phyloP scores from a whole-genome alignment of 2,329 filamentous ascomycete genomes.

The Colletotrichum kahawae region DNA sequence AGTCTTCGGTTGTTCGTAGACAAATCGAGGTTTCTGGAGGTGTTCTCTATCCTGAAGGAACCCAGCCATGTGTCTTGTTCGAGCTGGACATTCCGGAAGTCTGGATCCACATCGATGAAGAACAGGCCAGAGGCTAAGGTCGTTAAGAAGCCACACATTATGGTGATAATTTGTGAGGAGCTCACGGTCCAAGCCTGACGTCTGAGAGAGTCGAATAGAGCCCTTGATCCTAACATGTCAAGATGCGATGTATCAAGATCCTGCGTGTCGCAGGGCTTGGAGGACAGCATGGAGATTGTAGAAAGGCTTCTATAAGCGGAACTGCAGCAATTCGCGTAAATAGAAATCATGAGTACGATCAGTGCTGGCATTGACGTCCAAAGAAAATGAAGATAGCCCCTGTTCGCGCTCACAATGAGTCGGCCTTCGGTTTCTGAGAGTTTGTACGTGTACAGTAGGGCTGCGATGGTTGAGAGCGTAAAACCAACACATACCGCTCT shows the following conservation, averaged over 20 bases:
- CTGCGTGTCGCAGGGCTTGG: not conserved
- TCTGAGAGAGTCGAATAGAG: not conserved
- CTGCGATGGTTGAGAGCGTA: too few relatives aligned
- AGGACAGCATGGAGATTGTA: not conserved
- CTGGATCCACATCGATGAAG: too few relatives aligned
- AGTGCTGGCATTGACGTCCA: not conserved
- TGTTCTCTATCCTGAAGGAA: too few relatives aligned
- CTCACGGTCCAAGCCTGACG: not conserved
- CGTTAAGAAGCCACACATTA: not conserved
- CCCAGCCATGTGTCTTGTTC: too few relatives aligned
- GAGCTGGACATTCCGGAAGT: too few relatives aligned
- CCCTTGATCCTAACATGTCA: not conserved
- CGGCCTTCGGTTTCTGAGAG: not conserved
- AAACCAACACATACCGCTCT: not conserved
- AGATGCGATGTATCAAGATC: not conserved
- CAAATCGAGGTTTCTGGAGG: too few relatives aligned
- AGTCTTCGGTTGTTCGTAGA: not conserved
- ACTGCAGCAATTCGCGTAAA: not conserved
- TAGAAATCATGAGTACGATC: accelerated
- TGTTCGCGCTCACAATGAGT: not conserved
- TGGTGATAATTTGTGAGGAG: too few relatives aligned
- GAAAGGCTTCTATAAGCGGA: not conserved
- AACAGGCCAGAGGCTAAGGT: too few relatives aligned
- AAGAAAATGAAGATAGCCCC: not conserved
- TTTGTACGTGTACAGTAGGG: not conserved